A percentile compares a stretch with the other conserved stretches of the same genome.
Evolutionary conservation across 2,329 filamentous ascomycete species (phyloP).

Genomic region (Nothopassalora personata): DNA sequence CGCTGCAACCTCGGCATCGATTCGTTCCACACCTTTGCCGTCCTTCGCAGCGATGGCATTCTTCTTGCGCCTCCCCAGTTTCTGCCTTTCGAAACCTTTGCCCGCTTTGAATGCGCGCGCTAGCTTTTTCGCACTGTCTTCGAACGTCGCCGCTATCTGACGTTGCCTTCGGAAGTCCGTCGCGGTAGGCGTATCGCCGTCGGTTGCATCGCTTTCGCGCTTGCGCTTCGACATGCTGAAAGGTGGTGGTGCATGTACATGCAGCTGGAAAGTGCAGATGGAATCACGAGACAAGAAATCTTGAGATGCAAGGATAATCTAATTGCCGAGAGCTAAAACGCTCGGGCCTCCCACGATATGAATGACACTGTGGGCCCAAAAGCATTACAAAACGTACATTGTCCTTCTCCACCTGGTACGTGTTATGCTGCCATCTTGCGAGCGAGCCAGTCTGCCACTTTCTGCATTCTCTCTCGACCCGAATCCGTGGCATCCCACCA

Average conservation of each 20-base stretch:
- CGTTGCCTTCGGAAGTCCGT: constrained; percentile 18
- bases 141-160: constrained; percentile 18
- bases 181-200: constrained; percentile 27
- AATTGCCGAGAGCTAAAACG: neutral
- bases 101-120: constrained; percentile 64
- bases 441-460: constrained; percentile 19
- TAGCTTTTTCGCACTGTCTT: constrained; percentile 54
- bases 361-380: too few relatives aligned
- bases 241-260: neutral
- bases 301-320: neutral
- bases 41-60: constrained; percentile 45
- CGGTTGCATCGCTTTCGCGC: constrained; percentile 19
- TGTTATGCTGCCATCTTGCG: neutral
- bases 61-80: constrained; percentile 60
- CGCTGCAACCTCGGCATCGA: constrained; percentile 58
- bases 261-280: too few relatives aligned
- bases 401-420: neutral
- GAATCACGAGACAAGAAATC: neutral
- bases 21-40: constrained; percentile 47
- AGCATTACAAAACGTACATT: too few relatives aligned
- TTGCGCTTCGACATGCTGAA: constrained; percentile 26
- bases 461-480: constrained; percentile 18
- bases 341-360: too few relatives aligned
- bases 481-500: constrained; percentile 19
- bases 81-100: constrained; percentile 74